A percentile compares a stretch with the other conserved stretches of the same genome.
Evolutionary conservation across 495 filamentous ascomycete species (phyloP).

Genomic region (Glarea lozoyensis): DNA sequence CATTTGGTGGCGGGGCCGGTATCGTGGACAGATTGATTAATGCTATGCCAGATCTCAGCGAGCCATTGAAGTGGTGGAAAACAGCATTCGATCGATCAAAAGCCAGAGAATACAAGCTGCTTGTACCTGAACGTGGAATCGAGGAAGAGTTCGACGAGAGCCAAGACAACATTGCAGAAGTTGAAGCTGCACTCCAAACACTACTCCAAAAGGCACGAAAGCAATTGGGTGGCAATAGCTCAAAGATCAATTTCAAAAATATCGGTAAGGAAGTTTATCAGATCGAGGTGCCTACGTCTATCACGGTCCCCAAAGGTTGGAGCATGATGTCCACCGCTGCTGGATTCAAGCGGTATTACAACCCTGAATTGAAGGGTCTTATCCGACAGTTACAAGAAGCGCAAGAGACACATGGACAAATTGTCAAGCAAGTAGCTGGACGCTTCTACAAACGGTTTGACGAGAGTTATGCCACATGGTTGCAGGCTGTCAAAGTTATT

Average conservation of each 20-base stretch:
- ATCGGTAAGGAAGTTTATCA: slow-evolving; percentile 97
- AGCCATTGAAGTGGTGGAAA: slow-evolving; percentile 76
- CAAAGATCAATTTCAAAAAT: slow-evolving; percentile 71
- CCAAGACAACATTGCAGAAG: slow-evolving; percentile 62
- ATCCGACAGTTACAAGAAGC: slow-evolving; percentile 85
- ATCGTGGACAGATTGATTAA: slow-evolving; percentile 76
- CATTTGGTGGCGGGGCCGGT: slow-evolving; percentile 62
- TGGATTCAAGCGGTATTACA: slow-evolving; percentile 92
- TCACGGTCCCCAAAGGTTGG: slow-evolving; percentile 85
- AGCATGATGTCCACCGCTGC: slow-evolving; percentile 92
- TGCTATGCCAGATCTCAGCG: slow-evolving; percentile 74
- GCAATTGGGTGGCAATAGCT: slow-evolving; percentile 44
- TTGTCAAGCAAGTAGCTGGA: slow-evolving; percentile 76
- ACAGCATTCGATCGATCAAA: slow-evolving; percentile 81
- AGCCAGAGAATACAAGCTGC: slow-evolving; percentile 58
- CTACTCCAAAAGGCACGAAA: slow-evolving; percentile 62
- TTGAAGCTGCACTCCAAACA: slow-evolving; percentile 61
- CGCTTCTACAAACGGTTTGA: slow-evolving; percentile 87
- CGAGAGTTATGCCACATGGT: slow-evolving; percentile 77
- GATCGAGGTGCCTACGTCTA: slow-evolving; percentile 78
- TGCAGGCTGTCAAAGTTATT: slow-evolving; percentile 75
- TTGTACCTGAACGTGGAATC: slow-evolving; percentile 82
- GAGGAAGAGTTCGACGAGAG: slow-evolving; percentile 90
- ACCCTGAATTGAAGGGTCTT: slow-evolving; percentile 66
- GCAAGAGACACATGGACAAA: slow-evolving; percentile 89